Conservation (phyloP, 140 eudicot genomes). For the Ambrosia hybrid region DNA sequence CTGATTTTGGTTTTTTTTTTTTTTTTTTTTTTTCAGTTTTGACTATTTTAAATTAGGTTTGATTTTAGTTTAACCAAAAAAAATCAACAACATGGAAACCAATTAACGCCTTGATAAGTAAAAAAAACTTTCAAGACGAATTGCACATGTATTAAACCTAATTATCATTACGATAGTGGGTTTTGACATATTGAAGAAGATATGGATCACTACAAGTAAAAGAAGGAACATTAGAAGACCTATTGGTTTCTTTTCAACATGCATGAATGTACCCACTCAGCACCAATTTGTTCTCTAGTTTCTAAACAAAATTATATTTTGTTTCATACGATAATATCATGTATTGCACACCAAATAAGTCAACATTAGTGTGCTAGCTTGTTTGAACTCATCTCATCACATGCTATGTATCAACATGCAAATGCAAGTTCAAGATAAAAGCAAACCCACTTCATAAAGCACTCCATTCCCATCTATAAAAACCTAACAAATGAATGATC, state of each 20-base stretch:
- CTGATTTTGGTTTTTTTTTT: too few relatives aligned
- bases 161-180: not conserved
- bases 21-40: too few relatives aligned
- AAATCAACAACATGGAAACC: too few relatives aligned
- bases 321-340: not conserved
- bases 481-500: constrained; percentile 1
- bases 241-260: constrained; percentile 16
- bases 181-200: not conserved
- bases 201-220: constrained; percentile 16
- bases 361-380: constrained; percentile 3
- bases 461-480: constrained; percentile 8
- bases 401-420: not conserved
- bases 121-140: too few relatives aligned
- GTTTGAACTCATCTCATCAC: not conserved
- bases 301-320: not conserved
- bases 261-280: constrained; percentile 6
- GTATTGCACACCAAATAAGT: not conserved
- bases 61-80: too few relatives aligned
- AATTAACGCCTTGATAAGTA: too few relatives aligned
- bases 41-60: too few relatives aligned
- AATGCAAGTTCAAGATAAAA: constrained; percentile 5
- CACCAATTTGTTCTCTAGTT: not conserved
- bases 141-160: too few relatives aligned
- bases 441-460: not conserved
- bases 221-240: not conserved